Evolutionary conservation across 2,329 filamentous ascomycete species (phyloP).

Genomic region (Polytolypa hystricis): DNA sequence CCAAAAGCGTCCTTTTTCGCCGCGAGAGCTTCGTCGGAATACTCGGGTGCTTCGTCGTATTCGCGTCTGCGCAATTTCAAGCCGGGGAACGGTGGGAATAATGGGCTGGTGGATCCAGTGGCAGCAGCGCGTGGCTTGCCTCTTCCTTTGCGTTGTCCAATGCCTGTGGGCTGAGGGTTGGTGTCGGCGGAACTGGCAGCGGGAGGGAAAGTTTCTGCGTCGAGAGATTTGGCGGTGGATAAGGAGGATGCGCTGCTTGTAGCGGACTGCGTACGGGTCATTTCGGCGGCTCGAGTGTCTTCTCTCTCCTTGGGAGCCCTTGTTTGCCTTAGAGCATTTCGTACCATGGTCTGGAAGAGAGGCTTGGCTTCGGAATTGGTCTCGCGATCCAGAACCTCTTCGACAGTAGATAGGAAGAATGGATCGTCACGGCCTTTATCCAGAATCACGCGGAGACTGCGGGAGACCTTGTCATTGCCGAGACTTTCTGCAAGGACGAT

Average conservation of each 20-base stretch:
- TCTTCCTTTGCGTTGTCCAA: slow-evolving; percentile 18
- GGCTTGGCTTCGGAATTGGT: slow-evolving; percentile 18
- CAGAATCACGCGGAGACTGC: slow-evolving; percentile 21
- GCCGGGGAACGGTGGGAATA: slow-evolving; percentile 15
- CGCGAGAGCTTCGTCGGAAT: slow-evolving; percentile 16
- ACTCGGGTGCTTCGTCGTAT: slow-evolving; percentile 20
- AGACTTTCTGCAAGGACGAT: slow-evolving; percentile 19
- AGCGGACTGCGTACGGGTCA: slow-evolving; percentile 16
- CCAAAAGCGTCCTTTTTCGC: slow-evolving; percentile 17
- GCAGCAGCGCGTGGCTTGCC: slow-evolving; percentile 13
- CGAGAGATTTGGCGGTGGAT: slow-evolving; percentile 30
- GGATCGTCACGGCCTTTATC: slow-evolving; percentile 20
- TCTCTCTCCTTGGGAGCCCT: slow-evolving; percentile 9
- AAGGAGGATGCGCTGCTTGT: slow-evolving; percentile 25
- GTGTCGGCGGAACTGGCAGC: slow-evolving; percentile 12
- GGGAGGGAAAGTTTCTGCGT: slow-evolving; percentile 23
- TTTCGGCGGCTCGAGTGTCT: slow-evolving; percentile 9
- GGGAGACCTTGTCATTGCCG: slow-evolving; percentile 19
- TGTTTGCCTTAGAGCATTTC: slow-evolving; percentile 18
- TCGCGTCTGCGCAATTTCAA: slow-evolving; percentile 19
- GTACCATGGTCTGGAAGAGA: slow-evolving; percentile 22
- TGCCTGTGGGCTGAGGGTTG: too few species aligned
- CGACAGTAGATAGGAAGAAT: slow-evolving; percentile 21
- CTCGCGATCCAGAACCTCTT: slow-evolving; percentile 19
- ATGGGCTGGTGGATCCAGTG: slow-evolving; percentile 8